Base-by-base conservation (phyloP, 2,329 filamentous ascomycete species). In the Paecilomyces dactylethromorphus region DNA sequence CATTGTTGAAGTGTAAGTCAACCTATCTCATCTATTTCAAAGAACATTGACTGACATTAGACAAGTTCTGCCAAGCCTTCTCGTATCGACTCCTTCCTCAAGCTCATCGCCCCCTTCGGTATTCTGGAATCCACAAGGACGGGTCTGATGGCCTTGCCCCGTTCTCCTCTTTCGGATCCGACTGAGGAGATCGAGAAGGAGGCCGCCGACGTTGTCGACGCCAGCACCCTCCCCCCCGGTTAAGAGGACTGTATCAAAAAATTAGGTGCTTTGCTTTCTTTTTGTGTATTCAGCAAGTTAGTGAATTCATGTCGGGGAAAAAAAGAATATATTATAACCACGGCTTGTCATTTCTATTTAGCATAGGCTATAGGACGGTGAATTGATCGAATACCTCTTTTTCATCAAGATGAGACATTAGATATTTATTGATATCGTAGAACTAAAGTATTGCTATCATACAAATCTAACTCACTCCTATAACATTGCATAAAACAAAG, bases 61-160 rank as follows among this genome's bases (percentile, higher is more conserved):
- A 62, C 33, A 66, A 92, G 89, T 7, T 96, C 92, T 57, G 94
- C 94, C 60, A 99, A 99, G 78, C 92, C 91, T 35, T 85, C 82
- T 62, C 88, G 94, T 77, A 96, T 99, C 71, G 92, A 99, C 78
- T 96, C 92, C 1, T 99, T 97, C 82, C 88, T 99, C 79, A 99
- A 97, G 80, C 84, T 99, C 62, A 87, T 99, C 70, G 83, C 86
- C 59, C 93, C 93, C 12, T 99, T 97, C 74, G 94, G 94, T 71
- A 96, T 99, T 67, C 84, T 99, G 56, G 94, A 99, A 79, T 97
- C 92, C 55, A 92, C 93, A 56, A 87, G 94, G 62, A 97, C 94
- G 59, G 94, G 94, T 74, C 83, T 99, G 60, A 99, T 97, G 93
- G 94, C 94, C 54, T 82, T 99, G 65, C 94, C 94, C 59, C 89